phyloP scores from a whole-genome alignment of 2,329 filamentous ascomycete species.

The Alternaria sp. region DNA sequence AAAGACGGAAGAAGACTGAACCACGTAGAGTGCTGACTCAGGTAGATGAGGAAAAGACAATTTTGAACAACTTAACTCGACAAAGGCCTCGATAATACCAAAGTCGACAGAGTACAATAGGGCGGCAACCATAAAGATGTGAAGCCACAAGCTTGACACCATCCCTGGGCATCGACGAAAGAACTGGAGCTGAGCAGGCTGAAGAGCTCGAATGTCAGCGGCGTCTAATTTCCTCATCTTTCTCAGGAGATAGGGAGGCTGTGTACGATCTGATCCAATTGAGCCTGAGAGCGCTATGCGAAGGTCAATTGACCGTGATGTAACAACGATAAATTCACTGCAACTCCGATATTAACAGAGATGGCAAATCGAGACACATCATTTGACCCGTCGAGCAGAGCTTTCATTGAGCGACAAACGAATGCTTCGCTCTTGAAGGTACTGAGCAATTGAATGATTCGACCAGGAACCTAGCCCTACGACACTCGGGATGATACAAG shows the following conservation, averaged over 20 bases:
- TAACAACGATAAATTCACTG: not conserved
- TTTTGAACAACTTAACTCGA: no score
- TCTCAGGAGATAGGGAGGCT: not conserved
- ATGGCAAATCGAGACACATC: not conserved
- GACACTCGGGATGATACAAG: not conserved
- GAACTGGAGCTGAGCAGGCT: not conserved
- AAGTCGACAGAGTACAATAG: no score
- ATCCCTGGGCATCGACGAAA: not conserved
- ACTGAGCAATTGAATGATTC: not conserved
- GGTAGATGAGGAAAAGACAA: no score
- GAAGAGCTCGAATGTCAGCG: not conserved
- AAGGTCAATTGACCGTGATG: not conserved
- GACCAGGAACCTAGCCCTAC: not conserved
- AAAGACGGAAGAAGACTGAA: no score
- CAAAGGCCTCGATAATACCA: no score
- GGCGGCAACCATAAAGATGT: not conserved
- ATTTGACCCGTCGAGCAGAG: not conserved
- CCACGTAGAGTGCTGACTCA: no score
- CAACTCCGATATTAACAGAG: not conserved
- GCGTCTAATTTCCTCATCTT: not conserved
- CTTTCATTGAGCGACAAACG: not conserved
- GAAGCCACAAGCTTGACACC: not conserved
- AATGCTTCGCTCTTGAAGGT: not conserved
- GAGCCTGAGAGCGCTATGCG: not conserved
- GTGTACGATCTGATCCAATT: not conserved